Evolutionary conservation across 1,284 basidiomycete species (phyloP), one percentile per base, ranked within the genome.

Genomic region (Puccinia triticina): DNA sequence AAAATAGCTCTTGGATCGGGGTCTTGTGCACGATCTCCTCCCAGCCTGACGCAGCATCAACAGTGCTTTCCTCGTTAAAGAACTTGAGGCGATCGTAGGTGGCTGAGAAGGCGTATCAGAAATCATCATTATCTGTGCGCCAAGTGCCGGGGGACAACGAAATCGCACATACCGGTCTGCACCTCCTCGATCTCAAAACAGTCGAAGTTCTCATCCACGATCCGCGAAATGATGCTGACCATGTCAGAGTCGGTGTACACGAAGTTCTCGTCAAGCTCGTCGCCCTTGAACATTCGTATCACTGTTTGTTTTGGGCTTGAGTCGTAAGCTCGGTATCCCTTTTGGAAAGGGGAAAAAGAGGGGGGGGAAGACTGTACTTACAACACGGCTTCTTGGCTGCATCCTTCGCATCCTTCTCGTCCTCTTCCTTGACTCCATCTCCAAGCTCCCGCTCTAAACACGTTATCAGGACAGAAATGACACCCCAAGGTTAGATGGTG

Each of bases 131-230:
- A 50, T 50, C 48, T 21, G 8, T 61, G 34, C 37, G 14, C 23
- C 66, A 67, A 67, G 48, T 34, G 26, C 46, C 53, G 7, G n/a
- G 26, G n/a, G 32, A 40, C 29, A 53, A 29, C 10, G 29, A 34
- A 32, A 23, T 29, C 0, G 11, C 32, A 57, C 53, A 16, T 40
- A 74, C 72, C 72, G 32, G 50, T 74, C 16, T 74, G 50, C 14
- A 74, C 72, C 34, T 74, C 72, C 23, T 74, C 72, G 32, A 74
- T 74, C 34, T 74, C 72, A 32, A 74, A 74, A 32, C 72, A 74
- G 21, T 74, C 72, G 16, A 74, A 29, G 12, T 74, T 29, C 34
- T 74, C 72, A 26, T 57, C n/a, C 10, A 74, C 53, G 23, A 74
- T 74, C 29, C 72, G 46, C 11, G 50, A 37, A 29, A 74, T 55